These are phyloP conservation scores for Whalleya microplaca DNA, from an alignment of 2,329 filamentous ascomycete species.

Conservation along the genomic window DNA sequence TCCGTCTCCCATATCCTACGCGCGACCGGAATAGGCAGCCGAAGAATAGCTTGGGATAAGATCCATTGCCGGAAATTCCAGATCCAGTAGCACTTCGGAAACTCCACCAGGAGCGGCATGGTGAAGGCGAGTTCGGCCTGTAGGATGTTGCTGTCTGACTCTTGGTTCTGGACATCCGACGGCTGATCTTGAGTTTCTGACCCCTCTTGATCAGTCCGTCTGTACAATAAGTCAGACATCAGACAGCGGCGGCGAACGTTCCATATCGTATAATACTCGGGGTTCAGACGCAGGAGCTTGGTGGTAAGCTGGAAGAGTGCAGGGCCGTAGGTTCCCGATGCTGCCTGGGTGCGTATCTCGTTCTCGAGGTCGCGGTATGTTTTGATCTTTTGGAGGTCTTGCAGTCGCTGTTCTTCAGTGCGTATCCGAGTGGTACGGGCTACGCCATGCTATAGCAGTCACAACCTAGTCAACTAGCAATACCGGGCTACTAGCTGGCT, in stretches of 20 bases:
- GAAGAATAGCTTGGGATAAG: slow-evolving; percentile 68
- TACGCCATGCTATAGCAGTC: too few relatives aligned
- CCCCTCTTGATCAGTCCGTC: slow-evolving; percentile 29
- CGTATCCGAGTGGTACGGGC: too few relatives aligned
- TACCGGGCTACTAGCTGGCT: too few relatives aligned
- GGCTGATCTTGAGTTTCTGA: neutral
- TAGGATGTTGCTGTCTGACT: slow-evolving; percentile 55
- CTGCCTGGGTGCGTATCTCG: too few relatives aligned
- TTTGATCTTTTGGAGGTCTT: too few relatives aligned
- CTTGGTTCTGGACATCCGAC: neutral
- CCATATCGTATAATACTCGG: slow-evolving; percentile 89
- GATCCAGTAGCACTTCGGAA: slow-evolving; percentile 98
- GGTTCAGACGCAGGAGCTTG: slow-evolving; percentile 73
- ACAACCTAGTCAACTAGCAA: too few relatives aligned
- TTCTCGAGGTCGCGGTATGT: too few relatives aligned
- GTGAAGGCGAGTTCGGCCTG: slow-evolving; percentile 78
- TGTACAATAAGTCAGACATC: slow-evolving; percentile 60
- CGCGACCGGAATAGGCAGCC: slow-evolving; percentile 60
- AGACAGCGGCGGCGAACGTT: slow-evolving; percentile 77
- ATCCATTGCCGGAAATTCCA: slow-evolving; percentile 95
- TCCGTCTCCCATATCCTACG: slow-evolving; percentile 80
- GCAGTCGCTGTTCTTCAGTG: too few relatives aligned
- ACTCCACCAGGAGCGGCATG: slow-evolving; percentile 79
- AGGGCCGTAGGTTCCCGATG: too few relatives aligned
- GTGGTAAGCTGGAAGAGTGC: slow-evolving; percentile 55